Base-by-base conservation (phyloP, 176 grass and related monocot species). In the Oryza meyeriana region DNA sequence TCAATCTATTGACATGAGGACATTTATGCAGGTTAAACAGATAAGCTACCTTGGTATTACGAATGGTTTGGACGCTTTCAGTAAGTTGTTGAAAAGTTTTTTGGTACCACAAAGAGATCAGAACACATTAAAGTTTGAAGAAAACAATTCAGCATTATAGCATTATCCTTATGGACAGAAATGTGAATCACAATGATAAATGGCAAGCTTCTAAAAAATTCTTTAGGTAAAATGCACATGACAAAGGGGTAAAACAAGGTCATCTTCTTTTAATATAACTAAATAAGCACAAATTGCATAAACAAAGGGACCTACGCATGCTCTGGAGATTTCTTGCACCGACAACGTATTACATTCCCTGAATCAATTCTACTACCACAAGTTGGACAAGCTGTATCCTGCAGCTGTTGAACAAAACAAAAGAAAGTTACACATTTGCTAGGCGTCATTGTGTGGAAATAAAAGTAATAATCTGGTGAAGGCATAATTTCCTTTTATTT, bases 381-480 rank as follows among this genome's bases (percentile, higher is more conserved):
- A 55, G 62, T 42, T 78, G 41, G 28, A 44, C 58, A 84, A 69
- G 50, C 13, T 76, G 71, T 85, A 32, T 26, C 85, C 91, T 93
- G 88, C 83, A 66, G 81, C 9, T 84, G 58, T 31, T 47, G 59
- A 72, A 64, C n/a, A 71, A 85, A 70, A 18, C 9, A 35, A 71
- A 65, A 30, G 1, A 41, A 32, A 36, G 20, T 25, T 61, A 70
- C 10, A 20, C 28, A 8, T 70, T 12, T 68, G n/a, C n/a, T n/a
- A 25, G 30, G 22, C 3, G 39, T 52, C 13, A 10, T 30, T 32
- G 22, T 69, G 28, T 14, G 35, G 25, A 59, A 28, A 44, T 65
- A 65, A 47, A 47, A 16, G 17, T 11, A 48, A 48, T 22, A 55
- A n/a, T 55, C 6, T 55, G 50, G 6, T 55, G 18, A 48, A 55